phyloP scores from a whole-genome alignment of 164 flowering plant species.

The Umbilicus rupestris region DNA sequence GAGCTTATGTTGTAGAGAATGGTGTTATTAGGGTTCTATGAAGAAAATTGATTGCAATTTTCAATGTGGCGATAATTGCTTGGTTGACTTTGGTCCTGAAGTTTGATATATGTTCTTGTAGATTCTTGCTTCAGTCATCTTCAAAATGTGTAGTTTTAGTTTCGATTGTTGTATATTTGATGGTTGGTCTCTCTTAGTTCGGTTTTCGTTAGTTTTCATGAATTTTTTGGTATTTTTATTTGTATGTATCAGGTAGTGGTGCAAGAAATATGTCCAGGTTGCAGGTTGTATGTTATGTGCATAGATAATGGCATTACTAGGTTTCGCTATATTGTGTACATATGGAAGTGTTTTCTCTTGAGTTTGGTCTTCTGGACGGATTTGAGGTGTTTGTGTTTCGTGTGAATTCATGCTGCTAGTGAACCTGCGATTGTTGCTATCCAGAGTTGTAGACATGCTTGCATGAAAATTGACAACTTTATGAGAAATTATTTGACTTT shows the following conservation, averaged over 20 bases:
- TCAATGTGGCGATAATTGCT: neutral
- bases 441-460: neutral
- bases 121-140: neutral
- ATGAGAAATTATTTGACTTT: neutral
- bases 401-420: neutral
- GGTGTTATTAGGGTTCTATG: too few species aligned
- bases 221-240: neutral
- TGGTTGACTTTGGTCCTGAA: neutral
- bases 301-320: neutral
- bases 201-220: neutral
- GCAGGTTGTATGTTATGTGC: neutral
- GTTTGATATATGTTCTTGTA: neutral
- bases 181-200: neutral
- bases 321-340: neutral
- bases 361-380: neutral
- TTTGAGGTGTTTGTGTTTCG: constrained; percentile 1
- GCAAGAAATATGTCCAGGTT: neutral
- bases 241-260: neutral
- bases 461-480: neutral
- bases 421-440: neutral
- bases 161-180: neutral
- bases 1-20: too few species aligned
- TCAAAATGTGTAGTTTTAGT: neutral
- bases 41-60: too few species aligned
- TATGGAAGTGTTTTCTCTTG: neutral